A percentile compares a stretch with the other conserved stretches of the same genome.
These are phyloP conservation scores for Thielaviopsis euricoi DNA, from an alignment of 2,329 filamentous ascomycete genomes.

Conservation along the genomic window DNA sequence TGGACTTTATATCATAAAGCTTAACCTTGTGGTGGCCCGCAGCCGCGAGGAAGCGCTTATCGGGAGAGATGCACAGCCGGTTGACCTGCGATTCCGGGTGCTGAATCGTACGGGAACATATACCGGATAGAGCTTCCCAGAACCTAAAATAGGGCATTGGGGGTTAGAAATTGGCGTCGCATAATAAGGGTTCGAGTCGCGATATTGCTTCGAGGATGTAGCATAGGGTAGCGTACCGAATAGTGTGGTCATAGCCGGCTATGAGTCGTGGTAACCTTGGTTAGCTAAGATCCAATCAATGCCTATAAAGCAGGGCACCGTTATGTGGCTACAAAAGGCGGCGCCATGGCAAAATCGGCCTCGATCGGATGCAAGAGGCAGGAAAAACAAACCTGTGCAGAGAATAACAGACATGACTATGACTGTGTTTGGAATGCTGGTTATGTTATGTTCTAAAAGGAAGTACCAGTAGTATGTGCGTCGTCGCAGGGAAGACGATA, in stretches of 20 bases:
- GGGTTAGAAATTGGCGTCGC: neutral
- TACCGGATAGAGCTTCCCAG: constrained; percentile 95
- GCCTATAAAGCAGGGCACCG: neutral
- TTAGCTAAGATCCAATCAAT: neutral
- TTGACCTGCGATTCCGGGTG: constrained; percentile 98
- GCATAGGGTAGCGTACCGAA: constrained; percentile 30
- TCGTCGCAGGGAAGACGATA: neutral
- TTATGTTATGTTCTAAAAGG: neutral
- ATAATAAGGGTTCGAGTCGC: neutral
- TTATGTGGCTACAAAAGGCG: neutral
- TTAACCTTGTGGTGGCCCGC: constrained; percentile 70
- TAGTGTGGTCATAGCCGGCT: constrained; percentile 49
- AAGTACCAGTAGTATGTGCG: neutral
- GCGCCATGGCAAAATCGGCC: neutral
- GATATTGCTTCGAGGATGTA: neutral
- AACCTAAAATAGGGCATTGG: constrained; percentile 40
- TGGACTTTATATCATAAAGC: constrained; percentile 95
- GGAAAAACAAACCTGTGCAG: constrained; percentile 35
- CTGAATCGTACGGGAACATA: constrained; percentile 94
- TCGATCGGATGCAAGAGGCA: neutral
- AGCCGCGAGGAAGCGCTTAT: constrained; percentile 92
- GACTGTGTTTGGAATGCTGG: neutral
- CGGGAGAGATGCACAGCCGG: constrained; percentile 91
- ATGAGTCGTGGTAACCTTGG: neutral
- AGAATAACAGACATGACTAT: constrained; percentile 42